Base-by-base conservation (phyloP, 202 grass and related monocot species). In the Setaria italica region DNA sequence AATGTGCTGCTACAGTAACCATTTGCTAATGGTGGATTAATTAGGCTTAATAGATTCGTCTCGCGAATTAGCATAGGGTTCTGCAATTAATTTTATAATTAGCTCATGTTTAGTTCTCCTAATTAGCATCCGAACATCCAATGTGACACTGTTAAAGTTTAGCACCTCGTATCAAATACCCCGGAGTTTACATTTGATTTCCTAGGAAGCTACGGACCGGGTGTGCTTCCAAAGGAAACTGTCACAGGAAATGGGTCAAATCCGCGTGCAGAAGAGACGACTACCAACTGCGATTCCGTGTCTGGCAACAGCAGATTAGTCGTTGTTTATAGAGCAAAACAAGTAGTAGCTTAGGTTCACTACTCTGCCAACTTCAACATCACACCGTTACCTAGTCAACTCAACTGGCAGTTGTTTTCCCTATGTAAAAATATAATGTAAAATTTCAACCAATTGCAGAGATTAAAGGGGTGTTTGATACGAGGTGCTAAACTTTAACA, bases 321-420 rank as follows among this genome's bases (percentile, higher is more conserved):
- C 74, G 1, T 43, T 62, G 39, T 59, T 77, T 77, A 60, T 20
- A 56, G 54, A 77, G 11, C 53, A 77, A 29, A n/a, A 29, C 39
- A 41, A 41, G 3, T 3, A 1, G n/a, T 29, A 60, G 9, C 57
- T 11, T 60, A 29, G n/a, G 57, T 60, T 60, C 57, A 60, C 3
- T 60, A 60, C 57, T 11, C 57, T 60, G n/a, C 56, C 2, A 8
- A 10, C 56, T 29, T 12, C 1, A 51, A 50, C n/a, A 33, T 72
- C 21, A 13, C 30, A 5, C 21, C 58, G 21, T n/a, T 59, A 62
- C 7, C 9, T 11, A 53, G 7, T 74, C 14, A 53, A 9, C 14
- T 9, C 58, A 5, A 29, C 21, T 13, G 10, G 25, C 5, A 62
- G 32, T 13, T 13, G 0, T 32, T 62, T 32, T 32, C 9, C 58